A percentile compares a stretch with the other conserved stretches of the same genome.
These are phyloP conservation scores for Alternaria sp. DNA, from an alignment of 2,329 filamentous ascomycete genomes.

Conservation along the genomic window DNA sequence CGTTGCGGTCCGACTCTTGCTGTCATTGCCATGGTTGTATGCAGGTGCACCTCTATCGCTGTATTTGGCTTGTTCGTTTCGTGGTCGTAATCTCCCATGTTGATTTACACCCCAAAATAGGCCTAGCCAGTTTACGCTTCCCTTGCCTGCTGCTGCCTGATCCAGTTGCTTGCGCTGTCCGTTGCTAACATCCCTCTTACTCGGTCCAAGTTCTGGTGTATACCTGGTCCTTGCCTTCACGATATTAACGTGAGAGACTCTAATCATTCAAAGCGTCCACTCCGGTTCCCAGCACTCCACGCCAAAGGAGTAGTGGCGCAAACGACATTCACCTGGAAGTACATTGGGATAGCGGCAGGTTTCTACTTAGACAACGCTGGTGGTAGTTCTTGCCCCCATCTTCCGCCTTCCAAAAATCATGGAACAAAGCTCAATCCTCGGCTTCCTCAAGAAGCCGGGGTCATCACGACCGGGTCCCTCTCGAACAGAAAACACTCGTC, in stretches of 20 bases:
- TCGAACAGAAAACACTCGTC: conserved; percentile 15
- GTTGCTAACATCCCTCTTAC: neutral
- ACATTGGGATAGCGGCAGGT: neutral
- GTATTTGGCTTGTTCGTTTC: neutral
- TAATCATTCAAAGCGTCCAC: neutral
- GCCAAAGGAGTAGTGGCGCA: neutral
- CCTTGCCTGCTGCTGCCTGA: conserved; percentile 21
- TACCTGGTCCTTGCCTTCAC: neutral
- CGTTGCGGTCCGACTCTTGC: conserved; percentile 13
- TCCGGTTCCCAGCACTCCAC: neutral
- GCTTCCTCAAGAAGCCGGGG: conserved; percentile 22
- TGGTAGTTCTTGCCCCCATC: too few relatives aligned
- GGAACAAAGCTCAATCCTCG: conserved; percentile 31
- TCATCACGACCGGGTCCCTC: conserved; percentile 6
- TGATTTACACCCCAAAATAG: neutral
- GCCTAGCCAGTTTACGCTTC: conserved; percentile 2
- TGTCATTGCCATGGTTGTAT: neutral
- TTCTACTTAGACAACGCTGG: neutral
- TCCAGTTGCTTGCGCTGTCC: neutral
- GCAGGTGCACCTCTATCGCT: neutral
- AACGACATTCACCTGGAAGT: neutral
- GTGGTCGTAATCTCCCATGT: neutral
- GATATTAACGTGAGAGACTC: neutral
- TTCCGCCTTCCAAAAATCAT: conserved; percentile 13
- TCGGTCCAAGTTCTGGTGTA: neutral